phyloP scores from a whole-genome alignment of 768 basidiomycete species.

The Lyophyllum semitale region DNA sequence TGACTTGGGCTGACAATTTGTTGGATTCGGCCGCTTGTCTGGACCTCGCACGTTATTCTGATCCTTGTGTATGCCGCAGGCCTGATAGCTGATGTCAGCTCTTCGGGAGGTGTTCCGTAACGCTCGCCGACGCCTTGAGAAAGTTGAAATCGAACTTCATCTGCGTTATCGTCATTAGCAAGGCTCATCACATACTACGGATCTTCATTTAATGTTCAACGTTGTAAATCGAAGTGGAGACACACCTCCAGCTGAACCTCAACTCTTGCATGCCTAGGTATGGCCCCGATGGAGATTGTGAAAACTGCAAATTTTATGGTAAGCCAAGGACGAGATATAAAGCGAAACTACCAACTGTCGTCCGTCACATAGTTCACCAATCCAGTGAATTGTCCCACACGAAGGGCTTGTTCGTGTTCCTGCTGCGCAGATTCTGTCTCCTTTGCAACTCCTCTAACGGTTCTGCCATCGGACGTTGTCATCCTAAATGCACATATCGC shows the following conservation, averaged over 20 bases:
- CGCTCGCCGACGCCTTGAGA: slow-evolving; percentile 52
- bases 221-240: slow-evolving; percentile 1
- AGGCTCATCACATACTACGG: slow-evolving; percentile 55
- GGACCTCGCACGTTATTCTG: slow-evolving; percentile 44
- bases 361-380: slow-evolving; percentile 51
- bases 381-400: slow-evolving; percentile 41
- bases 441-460: slow-evolving; percentile 46
- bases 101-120: slow-evolving; percentile 49
- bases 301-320: slow-evolving; percentile 41
- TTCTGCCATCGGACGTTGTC: slow-evolving; percentile 41
- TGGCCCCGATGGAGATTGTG: slow-evolving; percentile 57
- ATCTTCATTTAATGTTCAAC: background rate
- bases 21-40: slow-evolving; percentile 47
- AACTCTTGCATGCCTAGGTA: slow-evolving; percentile 43
- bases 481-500: slow-evolving; percentile 59
- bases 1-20: slow-evolving; percentile 48
- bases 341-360: slow-evolving; percentile 41
- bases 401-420: slow-evolving; percentile 41
- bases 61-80: slow-evolving; percentile 35
- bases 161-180: slow-evolving; percentile 45
- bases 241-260: slow-evolving; percentile 44
- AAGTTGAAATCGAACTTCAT: slow-evolving; percentile 56
- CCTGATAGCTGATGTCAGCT: slow-evolving; percentile 31
- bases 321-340: background rate
- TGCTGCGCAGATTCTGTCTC: slow-evolving; percentile 45